phyloP scores from a whole-genome alignment of 1,284 basidiomycete genomes.

The Kwoniella shivajii region DNA sequence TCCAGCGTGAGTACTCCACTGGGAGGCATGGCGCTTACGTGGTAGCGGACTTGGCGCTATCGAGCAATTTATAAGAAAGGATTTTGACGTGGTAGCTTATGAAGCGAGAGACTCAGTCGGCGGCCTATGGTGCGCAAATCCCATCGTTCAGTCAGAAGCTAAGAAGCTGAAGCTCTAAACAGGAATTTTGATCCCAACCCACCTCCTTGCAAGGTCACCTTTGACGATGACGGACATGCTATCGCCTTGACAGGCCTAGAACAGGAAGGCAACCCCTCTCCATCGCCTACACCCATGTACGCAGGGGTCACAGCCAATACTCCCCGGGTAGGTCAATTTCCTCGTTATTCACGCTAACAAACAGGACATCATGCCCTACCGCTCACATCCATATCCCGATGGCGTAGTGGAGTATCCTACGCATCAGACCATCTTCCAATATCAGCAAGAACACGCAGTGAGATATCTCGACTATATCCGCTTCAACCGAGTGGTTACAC shows the following conservation, averaged over 20 bases:
- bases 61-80: constrained; percentile 15
- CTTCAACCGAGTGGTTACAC: constrained; percentile 11
- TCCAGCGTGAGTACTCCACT: constrained; percentile 13
- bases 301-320: constrained; percentile 18
- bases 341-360: not conserved
- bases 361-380: constrained; percentile 18
- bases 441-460: constrained; percentile 7
- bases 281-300: constrained; percentile 16
- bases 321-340: constrained; percentile 9
- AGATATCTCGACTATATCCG: constrained; percentile 7
- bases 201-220: constrained; percentile 3
- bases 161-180: not conserved
- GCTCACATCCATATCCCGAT: constrained; percentile 15
- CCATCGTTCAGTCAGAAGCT: not conserved
- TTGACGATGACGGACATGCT: constrained; percentile 14
- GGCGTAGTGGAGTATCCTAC: constrained; percentile 9
- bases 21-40: not conserved
- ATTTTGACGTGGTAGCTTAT: constrained; percentile 14
- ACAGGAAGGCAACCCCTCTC: constrained; percentile 9
- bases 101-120: constrained; percentile 11
- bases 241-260: constrained; percentile 8
- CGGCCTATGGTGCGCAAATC: constrained; percentile 8
- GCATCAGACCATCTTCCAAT: constrained; percentile 12
- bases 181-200: constrained; percentile 17
- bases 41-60: constrained; percentile 17